A percentile compares a stretch with the other conserved stretches of the same genome.
Conservation (phyloP, 2,329 filamentous ascomycete species). For the Fusarium odoratissimum region DNA sequence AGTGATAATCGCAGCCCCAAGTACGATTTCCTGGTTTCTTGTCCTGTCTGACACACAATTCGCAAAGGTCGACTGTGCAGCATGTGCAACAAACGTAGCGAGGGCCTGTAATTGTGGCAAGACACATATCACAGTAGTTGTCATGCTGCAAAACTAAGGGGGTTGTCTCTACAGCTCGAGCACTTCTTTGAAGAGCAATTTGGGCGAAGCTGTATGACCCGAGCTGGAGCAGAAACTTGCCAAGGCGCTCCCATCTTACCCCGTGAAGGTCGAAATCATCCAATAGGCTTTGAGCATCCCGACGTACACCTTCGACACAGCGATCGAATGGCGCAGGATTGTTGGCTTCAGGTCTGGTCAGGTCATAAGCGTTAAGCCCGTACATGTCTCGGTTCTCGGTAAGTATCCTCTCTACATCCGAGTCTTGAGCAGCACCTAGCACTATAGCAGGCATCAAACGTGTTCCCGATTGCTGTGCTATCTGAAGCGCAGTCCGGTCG, state of each 20-base stretch:
- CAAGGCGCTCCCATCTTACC: constrained; percentile 21
- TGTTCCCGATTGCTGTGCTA: constrained; percentile 19
- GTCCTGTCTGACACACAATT: constrained; percentile 1
- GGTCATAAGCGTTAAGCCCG: constrained; percentile 20
- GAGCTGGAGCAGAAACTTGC: constrained; percentile 22
- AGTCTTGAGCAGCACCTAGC: constrained; percentile 11
- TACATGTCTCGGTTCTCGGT: constrained; percentile 26
- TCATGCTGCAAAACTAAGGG: constrained; percentile 20
- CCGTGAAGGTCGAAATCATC: constrained; percentile 1
- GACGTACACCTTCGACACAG: constrained; percentile 16
- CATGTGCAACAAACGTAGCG: constrained; percentile 16
- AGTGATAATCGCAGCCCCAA: constrained; percentile 23
- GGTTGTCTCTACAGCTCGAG: constrained; percentile 4
- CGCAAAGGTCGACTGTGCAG: constrained; percentile 20
- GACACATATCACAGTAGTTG: constrained; percentile 22
- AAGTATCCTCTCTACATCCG: constrained; percentile 3
- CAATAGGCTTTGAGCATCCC: constrained; percentile 16
- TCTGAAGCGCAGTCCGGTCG: constrained; percentile 17
- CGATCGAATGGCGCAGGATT: neutral
- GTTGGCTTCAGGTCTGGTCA: neutral
- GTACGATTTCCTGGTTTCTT: constrained; percentile 14
- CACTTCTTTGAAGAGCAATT: constrained; percentile 21
- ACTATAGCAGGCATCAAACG: constrained; percentile 18
- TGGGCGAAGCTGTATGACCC: constrained; percentile 22
- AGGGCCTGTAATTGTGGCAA: constrained; percentile 2